Base-by-base conservation (phyloP, 108 stramenopile genomes). In the Mayamaea pseudoterrestris region DNA sequence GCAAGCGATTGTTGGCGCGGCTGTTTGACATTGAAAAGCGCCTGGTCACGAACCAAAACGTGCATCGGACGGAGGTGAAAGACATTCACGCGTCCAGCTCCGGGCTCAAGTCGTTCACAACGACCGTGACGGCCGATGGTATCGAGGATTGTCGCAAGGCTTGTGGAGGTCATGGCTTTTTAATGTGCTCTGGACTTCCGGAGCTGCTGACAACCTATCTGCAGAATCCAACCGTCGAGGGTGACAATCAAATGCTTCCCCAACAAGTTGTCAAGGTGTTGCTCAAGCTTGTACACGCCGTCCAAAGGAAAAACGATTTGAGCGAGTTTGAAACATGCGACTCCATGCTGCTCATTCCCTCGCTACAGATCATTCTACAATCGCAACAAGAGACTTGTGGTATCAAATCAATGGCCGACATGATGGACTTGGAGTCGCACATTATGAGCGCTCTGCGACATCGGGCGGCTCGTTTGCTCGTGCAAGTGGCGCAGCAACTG, bases 101-200 rank as follows among this genome's bases (percentile, higher is more conserved):
- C n/a, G 71, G 83, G 9, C 54, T 93, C 35, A 95, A 95, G 66
- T 86, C 91, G n/a, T 86, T 79, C 53, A 76, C 68, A 30, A 85
- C 90, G n/a, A 71, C 75, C 18, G 71, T 93, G 41, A 72, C 93
- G 18, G 91, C 91, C 14, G 90, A 90, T 62, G 95, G 95, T 22
- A 90, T 96, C 42, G 95, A 96, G 49, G 91, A 93, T 47, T 93
- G 89, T 45, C 79, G 95, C 41, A 93, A 90, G 65, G 80, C 87
- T 12, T 96, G 95, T 58, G 95, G 95, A 6, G 95, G 95, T 6
- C 93, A 96, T 55, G 95, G 95, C 3, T 96, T 83, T 50, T 57
- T 96, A 50, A 51, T 71, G 17, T 79, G 78, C 8, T 88, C 85
- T n/a, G 95, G 93, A 9, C 55, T 96, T 14, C 93, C 93, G 12